Base-by-base conservation (phyloP, 345 rosid genomes). In the Bruguiera sexangula region DNA sequence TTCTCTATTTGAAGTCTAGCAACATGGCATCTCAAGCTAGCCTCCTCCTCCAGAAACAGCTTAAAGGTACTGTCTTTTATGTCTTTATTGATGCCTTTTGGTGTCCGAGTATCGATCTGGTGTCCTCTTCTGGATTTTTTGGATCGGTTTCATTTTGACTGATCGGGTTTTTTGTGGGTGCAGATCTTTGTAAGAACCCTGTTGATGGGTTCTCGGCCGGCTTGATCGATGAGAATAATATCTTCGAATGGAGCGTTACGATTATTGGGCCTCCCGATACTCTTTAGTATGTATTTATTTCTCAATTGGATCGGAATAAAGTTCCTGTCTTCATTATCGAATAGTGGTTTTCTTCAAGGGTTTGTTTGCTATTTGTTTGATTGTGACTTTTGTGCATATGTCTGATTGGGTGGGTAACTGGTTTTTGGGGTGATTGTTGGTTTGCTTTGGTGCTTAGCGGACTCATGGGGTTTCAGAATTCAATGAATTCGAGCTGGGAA, bases 141-240 rank as follows among this genome's bases (percentile, higher is more conserved):
- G 61, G 36, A 56, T 67, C 65, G 43, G 53, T 69, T 69, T 61
- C 57, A 55, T 67, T 68, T 73, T 62, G 34, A 53, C 69, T 78
- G 72, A 71, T 82, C 66, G 61, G 60, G 3, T 3, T 37, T 43
- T 66, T 64, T 60, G 65, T 60, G 34, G 79, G 13, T 80, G 87
- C 91, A 94, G 98, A 94, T 94, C 98, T 94, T 71, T 94, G 98
- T 68, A 91, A 86, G 84, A 77, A 89, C 70, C 97, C 98, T 2
- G 98, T 94, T 43, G 95, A 92, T 81, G 98, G 97, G 62, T 94
- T 91, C 86, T 91, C 98, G 5, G 96, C 98, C 19, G 98, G 98
- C 34, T 79, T 94, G 85, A 90, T 94, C 27, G 98, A 94, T 62
- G 98, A 94, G 74, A 87, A 54, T 69, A 94, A 94, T 79, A 79